These are phyloP conservation scores for Aspergillus carbonarius DNA, from an alignment of 2,329 filamentous ascomycete genomes.

Conservation along the genomic window DNA sequence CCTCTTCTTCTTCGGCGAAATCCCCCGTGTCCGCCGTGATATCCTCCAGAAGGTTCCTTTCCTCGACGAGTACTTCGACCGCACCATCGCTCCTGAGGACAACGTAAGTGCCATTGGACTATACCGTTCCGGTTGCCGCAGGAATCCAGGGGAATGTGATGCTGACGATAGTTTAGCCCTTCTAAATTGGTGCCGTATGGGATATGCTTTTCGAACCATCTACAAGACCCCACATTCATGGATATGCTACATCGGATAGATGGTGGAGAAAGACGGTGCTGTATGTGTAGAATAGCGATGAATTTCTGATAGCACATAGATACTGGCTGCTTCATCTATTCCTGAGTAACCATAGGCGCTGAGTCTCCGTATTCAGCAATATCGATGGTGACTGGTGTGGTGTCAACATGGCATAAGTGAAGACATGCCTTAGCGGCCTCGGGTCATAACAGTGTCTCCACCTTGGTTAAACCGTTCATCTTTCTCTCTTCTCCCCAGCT, in stretches of 20 bases:
- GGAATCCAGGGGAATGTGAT: background rate
- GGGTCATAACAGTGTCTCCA: background rate
- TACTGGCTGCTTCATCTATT: conserved; percentile 12
- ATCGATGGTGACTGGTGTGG: too few species aligned
- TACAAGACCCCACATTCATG: conserved; percentile 12
- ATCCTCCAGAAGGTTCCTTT: conserved; percentile 62
- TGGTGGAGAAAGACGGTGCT: conserved; percentile 18
- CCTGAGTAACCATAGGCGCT: background rate
- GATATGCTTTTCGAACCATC: conserved; percentile 11
- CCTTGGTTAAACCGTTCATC: background rate
- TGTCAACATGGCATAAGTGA: background rate
- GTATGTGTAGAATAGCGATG: conserved; percentile 40
- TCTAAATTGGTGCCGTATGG: conserved; percentile 29
- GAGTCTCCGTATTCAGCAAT: background rate
- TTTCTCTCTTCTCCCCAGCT: background rate
- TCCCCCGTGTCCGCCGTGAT: conserved; percentile 62
- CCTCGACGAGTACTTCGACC: conserved; percentile 57
- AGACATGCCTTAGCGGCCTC: background rate
- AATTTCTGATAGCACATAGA: conserved; percentile 40
- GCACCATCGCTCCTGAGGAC: conserved; percentile 62
- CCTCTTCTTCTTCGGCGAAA: conserved; percentile 64
- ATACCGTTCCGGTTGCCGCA: background rate
- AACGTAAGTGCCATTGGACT: conserved; percentile 46
- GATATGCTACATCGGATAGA: conserved; percentile 15
- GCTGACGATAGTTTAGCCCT: conserved; percentile 33